A percentile compares a stretch with the other conserved stretches of the same genome.
Evolutionary conservation across 2,329 filamentous ascomycete genomes (phyloP).

Genomic region (Colletotrichum trifolii): DNA sequence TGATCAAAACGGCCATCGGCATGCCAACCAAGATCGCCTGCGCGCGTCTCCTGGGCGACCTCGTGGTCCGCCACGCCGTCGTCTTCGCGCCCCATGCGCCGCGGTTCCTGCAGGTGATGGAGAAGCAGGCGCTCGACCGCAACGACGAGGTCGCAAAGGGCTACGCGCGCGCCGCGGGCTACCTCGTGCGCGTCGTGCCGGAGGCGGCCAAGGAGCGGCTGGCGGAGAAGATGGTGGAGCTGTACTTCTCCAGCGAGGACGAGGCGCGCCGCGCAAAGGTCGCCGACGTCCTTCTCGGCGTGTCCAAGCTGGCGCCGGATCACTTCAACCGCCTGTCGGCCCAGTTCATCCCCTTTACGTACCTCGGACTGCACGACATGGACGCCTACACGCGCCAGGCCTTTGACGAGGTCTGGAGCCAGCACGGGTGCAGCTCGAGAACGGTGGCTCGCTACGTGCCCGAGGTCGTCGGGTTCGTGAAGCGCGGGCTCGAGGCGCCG

Average conservation of each 20-base stretch:
- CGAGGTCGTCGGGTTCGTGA: constrained; percentile 80
- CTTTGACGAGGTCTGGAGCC: constrained; percentile 89
- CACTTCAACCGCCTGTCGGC: constrained; percentile 83
- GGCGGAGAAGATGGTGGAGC: constrained; percentile 65
- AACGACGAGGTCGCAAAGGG: constrained; percentile 94
- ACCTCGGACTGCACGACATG: constrained; percentile 86
- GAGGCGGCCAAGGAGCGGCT: constrained; percentile 63
- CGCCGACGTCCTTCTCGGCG: constrained; percentile 83
- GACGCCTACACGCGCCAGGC: constrained; percentile 82
- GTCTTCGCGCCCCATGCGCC: constrained; percentile 81
- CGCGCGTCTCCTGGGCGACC: constrained; percentile 82
- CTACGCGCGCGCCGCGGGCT: constrained; percentile 88
- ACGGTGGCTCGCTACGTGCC: constrained; percentile 85
- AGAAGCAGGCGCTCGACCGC: constrained; percentile 86
- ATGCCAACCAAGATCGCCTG: constrained; percentile 95
- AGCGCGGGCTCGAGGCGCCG: constrained; percentile 77
- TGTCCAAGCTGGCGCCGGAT: constrained; percentile 89
- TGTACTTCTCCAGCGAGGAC: constrained; percentile 87
- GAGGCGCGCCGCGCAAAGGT: constrained; percentile 79
- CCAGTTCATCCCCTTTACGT: constrained; percentile 85
- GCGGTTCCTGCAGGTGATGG: constrained; percentile 79
- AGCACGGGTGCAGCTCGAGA: constrained; percentile 87
- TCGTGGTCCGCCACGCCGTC: constrained; percentile 82
- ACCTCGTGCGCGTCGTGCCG: constrained; percentile 74
- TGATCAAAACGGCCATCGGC: constrained; percentile 87